A percentile compares a stretch with the other conserved stretches of the same genome.
Evolutionary conservation across 2,329 filamentous ascomycete species (phyloP).

Genomic region (Pseudodiploospora longispora): DNA sequence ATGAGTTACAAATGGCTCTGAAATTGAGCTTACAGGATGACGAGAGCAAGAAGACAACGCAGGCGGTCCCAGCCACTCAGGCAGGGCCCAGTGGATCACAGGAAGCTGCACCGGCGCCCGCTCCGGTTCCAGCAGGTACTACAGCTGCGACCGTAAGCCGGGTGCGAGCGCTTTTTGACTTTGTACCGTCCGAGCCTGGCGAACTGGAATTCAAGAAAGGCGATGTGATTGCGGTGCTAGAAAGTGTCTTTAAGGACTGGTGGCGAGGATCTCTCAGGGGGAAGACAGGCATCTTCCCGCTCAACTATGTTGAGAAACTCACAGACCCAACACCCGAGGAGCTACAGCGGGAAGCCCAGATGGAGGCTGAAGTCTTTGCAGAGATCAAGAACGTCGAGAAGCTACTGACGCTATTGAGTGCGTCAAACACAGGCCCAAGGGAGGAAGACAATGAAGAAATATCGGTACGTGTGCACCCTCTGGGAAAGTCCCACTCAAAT

Average conservation of each 20-base stretch:
- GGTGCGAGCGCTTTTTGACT: slow-evolving; percentile 89
- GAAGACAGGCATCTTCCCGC: slow-evolving; percentile 92
- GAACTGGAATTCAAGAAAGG: slow-evolving; percentile 95
- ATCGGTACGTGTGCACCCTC: slow-evolving; percentile 45
- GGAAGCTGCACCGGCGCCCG: slow-evolving; percentile 31
- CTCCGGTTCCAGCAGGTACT: slow-evolving; percentile 67
- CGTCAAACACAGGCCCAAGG: slow-evolving; percentile 68
- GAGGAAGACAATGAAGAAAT: slow-evolving; percentile 97
- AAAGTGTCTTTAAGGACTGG: slow-evolving; percentile 99
- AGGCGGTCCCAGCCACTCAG: slow-evolving; percentile 21
- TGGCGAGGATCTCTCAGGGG: slow-evolving; percentile 94
- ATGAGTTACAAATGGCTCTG: slow-evolving; percentile 93
- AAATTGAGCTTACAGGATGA: slow-evolving; percentile 90
- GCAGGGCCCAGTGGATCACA: slow-evolving; percentile 31
- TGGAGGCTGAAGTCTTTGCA: slow-evolving; percentile 67
- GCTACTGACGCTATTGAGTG: slow-evolving; percentile 81
- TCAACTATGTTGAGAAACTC: slow-evolving; percentile 98
- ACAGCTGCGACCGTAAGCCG: slow-evolving; percentile 94
- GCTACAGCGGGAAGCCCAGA: slow-evolving; percentile 88
- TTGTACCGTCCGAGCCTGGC: slow-evolving; percentile 85
- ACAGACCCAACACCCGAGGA: slow-evolving; percentile 92
- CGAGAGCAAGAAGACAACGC: slow-evolving; percentile 46
- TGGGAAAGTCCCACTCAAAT: no score
- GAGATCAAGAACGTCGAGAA: slow-evolving; percentile 59
- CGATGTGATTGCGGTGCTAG: slow-evolving; percentile 92